Conservation (phyloP, 108 stramenopile species). For the Phaeodactylum tricornutum region DNA sequence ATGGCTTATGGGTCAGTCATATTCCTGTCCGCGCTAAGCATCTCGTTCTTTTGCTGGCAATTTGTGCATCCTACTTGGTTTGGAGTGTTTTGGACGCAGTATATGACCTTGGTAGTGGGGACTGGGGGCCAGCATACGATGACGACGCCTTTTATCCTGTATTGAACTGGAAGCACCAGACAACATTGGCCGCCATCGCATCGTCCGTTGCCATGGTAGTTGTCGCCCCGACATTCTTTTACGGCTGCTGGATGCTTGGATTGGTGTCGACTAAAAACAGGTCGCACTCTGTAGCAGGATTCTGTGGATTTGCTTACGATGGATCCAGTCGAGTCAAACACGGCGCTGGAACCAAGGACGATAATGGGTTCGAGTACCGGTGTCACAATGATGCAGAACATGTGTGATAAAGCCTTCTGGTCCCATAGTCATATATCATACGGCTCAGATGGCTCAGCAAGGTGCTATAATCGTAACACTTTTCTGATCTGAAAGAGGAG, state of each 20-base stretch:
- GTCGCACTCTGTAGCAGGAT: too few relatives aligned
- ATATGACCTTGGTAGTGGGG: not conserved
- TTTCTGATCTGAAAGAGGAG: too few relatives aligned
- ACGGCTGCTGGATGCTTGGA: not conserved
- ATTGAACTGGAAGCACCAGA: not conserved
- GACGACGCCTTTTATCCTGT: not conserved
- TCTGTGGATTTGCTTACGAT: too few relatives aligned
- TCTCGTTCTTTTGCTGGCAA: not conserved
- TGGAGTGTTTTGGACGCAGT: not conserved
- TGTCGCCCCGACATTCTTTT: not conserved
- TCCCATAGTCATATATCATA: too few relatives aligned
- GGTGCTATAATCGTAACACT: too few relatives aligned
- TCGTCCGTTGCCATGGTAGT: not conserved
- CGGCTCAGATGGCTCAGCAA: too few relatives aligned
- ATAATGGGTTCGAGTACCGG: too few relatives aligned
- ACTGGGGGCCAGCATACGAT: not conserved
- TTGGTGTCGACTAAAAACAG: too few relatives aligned
- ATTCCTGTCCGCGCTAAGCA: not conserved
- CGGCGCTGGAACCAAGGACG: too few relatives aligned
- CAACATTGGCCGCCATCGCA: not conserved
- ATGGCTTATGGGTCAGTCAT: not conserved
- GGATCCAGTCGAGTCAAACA: too few relatives aligned
- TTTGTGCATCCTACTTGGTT: not conserved
- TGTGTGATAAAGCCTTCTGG: too few relatives aligned
- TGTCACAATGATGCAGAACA: too few relatives aligned